Conservation (phyloP, 2,329 filamentous ascomycete genomes). For the Ceratocystis ficicola region DNA sequence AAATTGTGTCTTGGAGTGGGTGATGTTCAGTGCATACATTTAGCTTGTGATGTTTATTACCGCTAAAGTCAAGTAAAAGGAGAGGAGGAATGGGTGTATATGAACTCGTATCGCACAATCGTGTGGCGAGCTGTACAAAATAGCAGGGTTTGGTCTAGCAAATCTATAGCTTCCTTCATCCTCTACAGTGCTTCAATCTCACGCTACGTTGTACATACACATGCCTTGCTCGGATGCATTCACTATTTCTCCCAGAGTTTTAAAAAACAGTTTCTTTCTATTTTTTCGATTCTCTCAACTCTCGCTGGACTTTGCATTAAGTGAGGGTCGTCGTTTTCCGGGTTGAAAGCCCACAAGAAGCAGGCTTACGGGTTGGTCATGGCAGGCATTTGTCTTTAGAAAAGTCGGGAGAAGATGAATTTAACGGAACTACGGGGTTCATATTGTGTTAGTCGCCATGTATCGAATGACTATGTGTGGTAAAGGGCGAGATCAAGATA, state of each 20-base stretch:
- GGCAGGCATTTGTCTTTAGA: conserved; percentile 22
- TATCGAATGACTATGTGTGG: neutral
- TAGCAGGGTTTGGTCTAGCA: too few species aligned
- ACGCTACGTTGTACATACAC: neutral
- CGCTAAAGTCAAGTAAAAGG: too few species aligned
- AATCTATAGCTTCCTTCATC: too few species aligned
- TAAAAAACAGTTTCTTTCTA: conserved; percentile 23
- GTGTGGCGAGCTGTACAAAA: too few species aligned
- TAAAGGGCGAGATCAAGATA: neutral
- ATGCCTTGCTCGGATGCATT: neutral
- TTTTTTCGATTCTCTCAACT: conserved; percentile 21
- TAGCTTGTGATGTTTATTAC: too few species aligned
- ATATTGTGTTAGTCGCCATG: conserved; percentile 12
- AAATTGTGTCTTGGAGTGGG: too few species aligned
- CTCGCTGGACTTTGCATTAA: conserved; percentile 21
- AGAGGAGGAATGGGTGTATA: too few species aligned
- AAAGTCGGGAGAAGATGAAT: conserved; percentile 22
- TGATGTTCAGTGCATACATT: too few species aligned
- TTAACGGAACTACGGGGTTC: conserved; percentile 21
- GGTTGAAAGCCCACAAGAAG: conserved; percentile 5
- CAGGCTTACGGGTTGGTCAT: conserved; percentile 19
- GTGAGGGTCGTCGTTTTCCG: conserved; percentile 20
- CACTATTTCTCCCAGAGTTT: neutral
- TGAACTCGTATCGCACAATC: too few species aligned
- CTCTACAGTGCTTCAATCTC: too few species aligned